Percentiles rank a stretch among this genome's conserved stretches.
phyloP scores from a whole-genome alignment of 768 basidiomycete genomes.

The Boletales sp. region DNA sequence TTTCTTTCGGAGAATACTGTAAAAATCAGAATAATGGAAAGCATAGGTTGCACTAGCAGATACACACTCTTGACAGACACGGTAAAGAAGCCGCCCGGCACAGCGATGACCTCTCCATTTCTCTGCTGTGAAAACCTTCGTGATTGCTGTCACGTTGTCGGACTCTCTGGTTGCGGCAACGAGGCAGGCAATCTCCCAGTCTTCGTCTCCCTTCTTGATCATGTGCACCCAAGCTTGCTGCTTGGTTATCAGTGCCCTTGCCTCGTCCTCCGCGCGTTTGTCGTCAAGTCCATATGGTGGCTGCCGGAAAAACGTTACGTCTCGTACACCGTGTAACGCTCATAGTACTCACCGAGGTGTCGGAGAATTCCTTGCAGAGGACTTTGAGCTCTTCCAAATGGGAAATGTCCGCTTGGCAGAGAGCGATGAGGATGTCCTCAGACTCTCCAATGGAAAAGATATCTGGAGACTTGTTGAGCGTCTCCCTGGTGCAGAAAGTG shows the following conservation, averaged over 20 bases:
- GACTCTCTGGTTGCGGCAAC: slow-evolving; percentile 66
- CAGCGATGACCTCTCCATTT: slow-evolving; percentile 50
- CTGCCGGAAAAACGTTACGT: slow-evolving; percentile 28
- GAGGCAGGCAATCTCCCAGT: slow-evolving; percentile 53
- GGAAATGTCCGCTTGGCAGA: slow-evolving; percentile 32
- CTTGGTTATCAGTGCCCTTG: slow-evolving; percentile 43
- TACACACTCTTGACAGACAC: slow-evolving; percentile 54
- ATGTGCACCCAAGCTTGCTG: slow-evolving; percentile 60
- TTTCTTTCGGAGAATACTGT: slow-evolving; percentile 37
- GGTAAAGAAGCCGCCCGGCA: slow-evolving; percentile 59
- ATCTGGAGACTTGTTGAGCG: slow-evolving; percentile 27
- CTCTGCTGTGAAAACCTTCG: slow-evolving; percentile 66
- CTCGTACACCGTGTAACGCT: not conserved
- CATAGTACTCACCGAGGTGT: slow-evolving; percentile 46
- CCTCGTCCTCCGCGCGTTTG: slow-evolving; percentile 47
- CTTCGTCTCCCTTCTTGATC: slow-evolving; percentile 27
- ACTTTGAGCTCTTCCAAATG: slow-evolving; percentile 37
- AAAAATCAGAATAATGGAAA: slow-evolving; percentile 5
- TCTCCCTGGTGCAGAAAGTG: slow-evolving; percentile 48
- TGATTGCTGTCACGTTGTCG: slow-evolving; percentile 55
- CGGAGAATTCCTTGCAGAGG: slow-evolving; percentile 56
- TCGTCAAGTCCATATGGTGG: slow-evolving; percentile 50
- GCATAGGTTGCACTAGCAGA: not conserved
- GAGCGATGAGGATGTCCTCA: slow-evolving; percentile 18
- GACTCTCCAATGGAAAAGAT: slow-evolving; percentile 1